Evolutionary conservation across 108 stramenopile species (phyloP).

Genomic region (Skeletonema grethae): DNA sequence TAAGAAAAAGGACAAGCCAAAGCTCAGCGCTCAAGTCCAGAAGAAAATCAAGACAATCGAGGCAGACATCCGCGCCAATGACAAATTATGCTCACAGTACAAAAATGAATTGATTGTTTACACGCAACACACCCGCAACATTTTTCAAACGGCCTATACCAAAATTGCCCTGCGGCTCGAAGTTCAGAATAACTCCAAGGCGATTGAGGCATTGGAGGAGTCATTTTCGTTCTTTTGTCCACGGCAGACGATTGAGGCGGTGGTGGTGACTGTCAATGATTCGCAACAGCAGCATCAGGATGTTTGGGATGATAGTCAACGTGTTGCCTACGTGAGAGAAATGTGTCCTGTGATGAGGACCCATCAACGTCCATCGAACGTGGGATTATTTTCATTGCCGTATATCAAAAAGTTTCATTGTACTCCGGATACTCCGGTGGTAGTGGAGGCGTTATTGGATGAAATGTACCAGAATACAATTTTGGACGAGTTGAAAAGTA

Average conservation of each 20-base stretch:
- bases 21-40: neutral
- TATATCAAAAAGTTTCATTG: slow-evolving; percentile 28
- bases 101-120: neutral
- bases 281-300: neutral
- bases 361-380: neutral
- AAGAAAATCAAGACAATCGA: neutral
- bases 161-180: neutral
- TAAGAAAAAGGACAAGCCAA: neutral
- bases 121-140: neutral
- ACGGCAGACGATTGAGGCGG: neutral
- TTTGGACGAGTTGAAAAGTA: slow-evolving; percentile 11
- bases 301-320: slow-evolving; percentile 10
- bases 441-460: slow-evolving; percentile 18
- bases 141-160: neutral
- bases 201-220: neutral
- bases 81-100: neutral
- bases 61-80: neutral
- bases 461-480: slow-evolving; percentile 29
- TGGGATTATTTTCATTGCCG: slow-evolving; percentile 15
- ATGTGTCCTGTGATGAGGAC: slow-evolving; percentile 29
- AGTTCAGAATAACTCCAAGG: neutral
- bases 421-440: neutral
- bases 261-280: neutral
- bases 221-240: slow-evolving; percentile 3
- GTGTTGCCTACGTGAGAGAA: slow-evolving; percentile 26